phyloP scores from a whole-genome alignment of 2,329 filamentous ascomycete genomes.

The Apiospora hydei region DNA sequence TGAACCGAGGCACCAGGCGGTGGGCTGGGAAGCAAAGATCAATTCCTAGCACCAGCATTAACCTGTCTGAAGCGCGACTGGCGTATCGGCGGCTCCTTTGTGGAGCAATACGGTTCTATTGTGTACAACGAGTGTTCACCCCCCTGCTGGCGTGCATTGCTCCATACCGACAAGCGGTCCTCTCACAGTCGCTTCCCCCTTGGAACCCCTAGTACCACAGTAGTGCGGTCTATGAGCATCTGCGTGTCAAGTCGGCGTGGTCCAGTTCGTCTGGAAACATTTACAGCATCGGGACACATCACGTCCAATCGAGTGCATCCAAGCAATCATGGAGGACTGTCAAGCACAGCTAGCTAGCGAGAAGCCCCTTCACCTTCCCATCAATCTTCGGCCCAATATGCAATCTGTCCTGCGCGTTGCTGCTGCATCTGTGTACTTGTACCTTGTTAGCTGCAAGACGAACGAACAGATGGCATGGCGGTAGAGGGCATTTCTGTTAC shows the following conservation, averaged over 20 bases:
- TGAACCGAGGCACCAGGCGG: slow-evolving; percentile 19
- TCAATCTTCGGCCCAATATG: not conserved
- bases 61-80: slow-evolving; percentile 29
- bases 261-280: slow-evolving; percentile 10
- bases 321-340: not conserved
- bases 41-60: slow-evolving; percentile 27
- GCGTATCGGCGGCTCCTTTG: slow-evolving; percentile 27
- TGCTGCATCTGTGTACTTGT: not conserved
- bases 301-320: slow-evolving; percentile 4
- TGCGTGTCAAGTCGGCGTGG: slow-evolving; percentile 18
- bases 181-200: slow-evolving; percentile 2
- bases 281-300: not conserved
- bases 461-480: not conserved
- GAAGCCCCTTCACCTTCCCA: not conserved
- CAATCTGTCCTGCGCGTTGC: not conserved
- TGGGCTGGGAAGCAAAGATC: slow-evolving; percentile 22
- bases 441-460: no score
- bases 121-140: slow-evolving; percentile 8
- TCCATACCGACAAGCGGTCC: slow-evolving; percentile 16
- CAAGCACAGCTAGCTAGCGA: slow-evolving; percentile 4
- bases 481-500: not conserved
- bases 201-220: slow-evolving; percentile 9
- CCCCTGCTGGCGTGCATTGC: slow-evolving; percentile 18
- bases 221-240: slow-evolving; percentile 8
- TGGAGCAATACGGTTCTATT: slow-evolving; percentile 26